Evolutionary conservation across 2,329 filamentous ascomycete genomes (phyloP), one percentile per base, ranked within the genome.

Genomic region (Pseudopyricularia cyperi): DNA sequence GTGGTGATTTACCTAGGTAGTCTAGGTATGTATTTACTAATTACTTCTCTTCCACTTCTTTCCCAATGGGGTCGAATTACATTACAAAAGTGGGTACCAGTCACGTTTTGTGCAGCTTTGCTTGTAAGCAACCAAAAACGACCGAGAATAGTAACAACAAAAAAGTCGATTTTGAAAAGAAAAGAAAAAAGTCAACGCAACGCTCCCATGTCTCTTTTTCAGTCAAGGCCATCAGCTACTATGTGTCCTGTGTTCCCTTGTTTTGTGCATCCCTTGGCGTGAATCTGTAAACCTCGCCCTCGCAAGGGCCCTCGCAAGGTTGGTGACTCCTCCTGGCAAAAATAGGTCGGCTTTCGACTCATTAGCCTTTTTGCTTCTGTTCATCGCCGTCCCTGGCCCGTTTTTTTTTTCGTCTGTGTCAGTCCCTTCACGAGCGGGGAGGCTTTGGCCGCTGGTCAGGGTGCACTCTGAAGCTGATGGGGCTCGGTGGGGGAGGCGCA

Each of bases 401-500:
- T 30, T 28, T 28, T 26, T 49, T 7, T 37, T 12, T 14, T 19
- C 15, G 14, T 24, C 46, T 22, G 19, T 34, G n/a, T 19, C n/a
- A 34, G 33, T 5, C 14, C 33, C n/a, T 7, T 49, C 47, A 49
- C 24, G 47, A 49, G 15, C 61, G 64, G 46, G 65, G 52, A 22
- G 62, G 61, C 34, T 65, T 63, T 51, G 73, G 68, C 76, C 78
- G 80, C 62, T 76, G 71, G 53, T 82, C 77, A 24, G 68, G 64
- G 30, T 51, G 35, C 37, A 51, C 50, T 15, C 76, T 72, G 61
- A 81, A 82, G 66, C 76, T 77, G 61, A 83, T 76, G 7, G 80
- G 80, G 58, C 76, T 81, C 12, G 80, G 79, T 19, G 80, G 80
- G 12, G 80, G 80, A 39, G 80, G 77, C 14, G 80, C 79, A n/a